These are phyloP conservation scores for Micractinium conductrix DNA, from an alignment of 139 green algal genomes.

Conservation along the genomic window DNA sequence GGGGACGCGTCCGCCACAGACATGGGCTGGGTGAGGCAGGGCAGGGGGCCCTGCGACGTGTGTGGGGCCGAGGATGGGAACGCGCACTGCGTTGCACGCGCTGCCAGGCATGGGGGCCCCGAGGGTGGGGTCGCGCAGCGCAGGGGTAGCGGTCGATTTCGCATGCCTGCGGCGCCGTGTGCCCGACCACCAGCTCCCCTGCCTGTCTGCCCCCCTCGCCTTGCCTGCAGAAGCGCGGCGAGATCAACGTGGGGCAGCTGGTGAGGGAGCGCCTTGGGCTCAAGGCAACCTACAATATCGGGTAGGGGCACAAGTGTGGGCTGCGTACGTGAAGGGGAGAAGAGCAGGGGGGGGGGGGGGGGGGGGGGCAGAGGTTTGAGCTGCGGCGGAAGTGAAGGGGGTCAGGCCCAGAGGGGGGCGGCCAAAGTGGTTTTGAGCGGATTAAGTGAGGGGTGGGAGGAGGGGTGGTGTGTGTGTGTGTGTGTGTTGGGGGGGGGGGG, in stretches of 20 bases:
- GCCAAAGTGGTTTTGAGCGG: too few species aligned
- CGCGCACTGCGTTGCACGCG: too few species aligned
- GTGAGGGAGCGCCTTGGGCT: conserved; percentile 49
- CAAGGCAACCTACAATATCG: conserved; percentile 45
- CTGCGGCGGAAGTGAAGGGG: neutral
- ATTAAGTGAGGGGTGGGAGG: too few species aligned
- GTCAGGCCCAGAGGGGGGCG: too few species aligned
- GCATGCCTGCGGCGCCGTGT: neutral
- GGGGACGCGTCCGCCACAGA: conserved; percentile 68
- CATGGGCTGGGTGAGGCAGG: conserved; percentile 45
- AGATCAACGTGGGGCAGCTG: conserved; percentile 74
- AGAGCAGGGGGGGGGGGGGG: neutral
- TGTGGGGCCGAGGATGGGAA: too few species aligned
- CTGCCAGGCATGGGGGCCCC: neutral
- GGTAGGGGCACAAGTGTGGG: too few species aligned
- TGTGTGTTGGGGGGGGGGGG: too few species aligned
- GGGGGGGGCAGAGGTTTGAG: neutral
- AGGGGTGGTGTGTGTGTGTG: too few species aligned
- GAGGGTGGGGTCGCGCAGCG: neutral
- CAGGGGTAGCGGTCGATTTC: too few species aligned
- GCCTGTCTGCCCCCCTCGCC: neutral
- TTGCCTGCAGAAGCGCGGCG: conserved; percentile 42
- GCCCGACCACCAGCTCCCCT: too few species aligned
- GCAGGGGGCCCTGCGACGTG: neutral
- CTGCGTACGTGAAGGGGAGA: neutral